Evolutionary conservation across 2,329 filamentous ascomycete genomes (phyloP), one percentile per base, ranked within the genome.

Genomic region (Plectosphaerella cucumerina): DNA sequence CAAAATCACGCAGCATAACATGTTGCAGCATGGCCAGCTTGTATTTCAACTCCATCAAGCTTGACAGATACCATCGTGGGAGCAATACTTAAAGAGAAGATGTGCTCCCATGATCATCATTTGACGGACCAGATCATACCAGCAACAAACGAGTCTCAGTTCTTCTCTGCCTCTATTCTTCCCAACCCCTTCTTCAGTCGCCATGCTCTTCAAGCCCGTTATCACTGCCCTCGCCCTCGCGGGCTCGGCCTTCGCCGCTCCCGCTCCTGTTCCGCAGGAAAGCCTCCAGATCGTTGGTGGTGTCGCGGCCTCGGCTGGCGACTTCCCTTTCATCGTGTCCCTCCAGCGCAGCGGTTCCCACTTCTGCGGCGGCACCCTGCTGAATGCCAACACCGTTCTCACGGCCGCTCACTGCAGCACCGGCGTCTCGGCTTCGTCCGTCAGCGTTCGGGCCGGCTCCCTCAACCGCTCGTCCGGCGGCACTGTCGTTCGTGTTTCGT

Each of bases 271-370:
- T 10, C 26, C 35, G 17, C 44, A 47, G 44, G 44, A 31, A 12
- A 17, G 18, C n/a, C 22, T 33, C 15, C 26, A 47, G 45, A 65
- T 65, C 11, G 62, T 65, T 22, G 62, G 62, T 17, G 62, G 62
- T 20, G 51, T 52, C 3, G 41, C 26, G 14, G 62, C 62, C 26
- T 15, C n/a, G 3, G 18, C 54, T 20, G 62, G 60, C 21, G 64
- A 66, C 15, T 66, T 66, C 44, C 64, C 64, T 26, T 66, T 58
- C 61, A 65, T 66, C 18, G 64, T 66, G 47, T 57, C 53, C 51
- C 53, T 66, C 42, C 50, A 53, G 35, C 33, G 41, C 14, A 43
- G 37, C 22, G 49, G 46, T 33, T 48, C 52, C 15, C 57, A 62
- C 42, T 62, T 60, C 56, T 66, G 64, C 34, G 64, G 64, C 17